Conservation (phyloP, 108 stramenopile genomes). For the Skeletonema costatum region DNA sequence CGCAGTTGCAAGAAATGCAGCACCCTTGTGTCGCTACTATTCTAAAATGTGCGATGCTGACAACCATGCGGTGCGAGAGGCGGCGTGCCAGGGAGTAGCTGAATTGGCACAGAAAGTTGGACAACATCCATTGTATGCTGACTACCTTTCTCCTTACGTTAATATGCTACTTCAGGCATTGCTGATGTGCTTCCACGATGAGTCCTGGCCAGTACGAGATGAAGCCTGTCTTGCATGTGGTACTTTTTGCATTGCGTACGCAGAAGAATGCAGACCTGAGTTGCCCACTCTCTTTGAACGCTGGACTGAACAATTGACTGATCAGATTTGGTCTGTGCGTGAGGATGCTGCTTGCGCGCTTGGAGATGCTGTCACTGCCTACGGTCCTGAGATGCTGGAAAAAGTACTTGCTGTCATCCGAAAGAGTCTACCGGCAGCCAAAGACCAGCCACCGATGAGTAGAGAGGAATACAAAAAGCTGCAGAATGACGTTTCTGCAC, state of each 20-base stretch:
- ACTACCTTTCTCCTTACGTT: conserved; percentile 75
- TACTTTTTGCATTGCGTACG: conserved; percentile 82
- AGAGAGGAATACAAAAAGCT: conserved; percentile 82
- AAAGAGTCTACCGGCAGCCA: conserved; percentile 68
- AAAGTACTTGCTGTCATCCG: conserved; percentile 49
- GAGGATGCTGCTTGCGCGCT: conserved; percentile 95
- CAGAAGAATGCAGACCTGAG: conserved; percentile 86
- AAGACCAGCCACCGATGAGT: conserved; percentile 83
- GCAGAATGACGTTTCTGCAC: conserved; percentile 76
- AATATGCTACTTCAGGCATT: conserved; percentile 76
- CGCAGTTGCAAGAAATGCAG: conserved; percentile 80
- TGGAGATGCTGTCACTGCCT: conserved; percentile 85
- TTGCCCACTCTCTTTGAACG: conserved; percentile 82
- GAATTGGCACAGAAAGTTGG: conserved; percentile 92
- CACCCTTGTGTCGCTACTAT: conserved; percentile 90
- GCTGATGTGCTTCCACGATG: conserved; percentile 97
- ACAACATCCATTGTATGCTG: conserved; percentile 38
- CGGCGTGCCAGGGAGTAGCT: conserved; percentile 95
- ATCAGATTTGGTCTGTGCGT: conserved; percentile 97
- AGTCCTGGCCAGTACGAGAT: conserved; percentile 98
- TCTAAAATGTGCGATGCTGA: conserved; percentile 91
- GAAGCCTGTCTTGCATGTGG: conserved; percentile 96
- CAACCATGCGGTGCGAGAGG: conserved; percentile 96
- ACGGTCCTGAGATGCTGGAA: conserved; percentile 69
- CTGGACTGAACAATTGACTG: conserved; percentile 95